phyloP scores from a whole-genome alignment of 208 protist species.

The Leishmania arabica region DNA sequence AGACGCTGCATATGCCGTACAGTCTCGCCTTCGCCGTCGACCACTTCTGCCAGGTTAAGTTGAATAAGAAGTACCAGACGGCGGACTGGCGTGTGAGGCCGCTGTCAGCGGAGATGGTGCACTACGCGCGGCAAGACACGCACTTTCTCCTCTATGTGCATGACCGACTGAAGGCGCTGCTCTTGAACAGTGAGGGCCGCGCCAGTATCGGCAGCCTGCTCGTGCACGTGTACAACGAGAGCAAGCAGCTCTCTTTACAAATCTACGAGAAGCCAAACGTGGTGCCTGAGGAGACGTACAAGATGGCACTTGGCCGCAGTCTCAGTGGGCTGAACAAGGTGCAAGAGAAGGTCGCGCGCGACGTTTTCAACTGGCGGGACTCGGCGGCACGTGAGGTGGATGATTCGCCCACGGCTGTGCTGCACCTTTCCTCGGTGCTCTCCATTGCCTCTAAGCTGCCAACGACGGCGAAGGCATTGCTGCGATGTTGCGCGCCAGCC shows the following conservation, averaged over 20 bases:
- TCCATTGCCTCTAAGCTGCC: conserved; percentile 86
- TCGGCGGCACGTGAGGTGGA: conserved; percentile 72
- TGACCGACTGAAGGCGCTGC: conserved; percentile 85
- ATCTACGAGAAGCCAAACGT: conserved; percentile 93
- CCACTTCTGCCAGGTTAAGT: conserved; percentile 93
- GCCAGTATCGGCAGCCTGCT: conserved; percentile 85
- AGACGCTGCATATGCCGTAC: conserved; percentile 91
- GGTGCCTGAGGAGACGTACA: conserved; percentile 74
- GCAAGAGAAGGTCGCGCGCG: conserved; percentile 65
- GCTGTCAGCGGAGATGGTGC: conserved; percentile 96
- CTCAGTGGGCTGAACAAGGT: conserved; percentile 61
- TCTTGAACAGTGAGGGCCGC: conserved; percentile 80
- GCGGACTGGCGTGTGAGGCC: conserved; percentile 98
- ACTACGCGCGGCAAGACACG: conserved; percentile 98
- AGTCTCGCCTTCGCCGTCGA: conserved; percentile 95
- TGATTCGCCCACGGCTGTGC: conserved; percentile 82
- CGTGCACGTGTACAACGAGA: conserved; percentile 82
- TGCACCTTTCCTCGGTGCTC: conserved; percentile 78
- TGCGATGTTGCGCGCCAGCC: conserved; percentile 75
- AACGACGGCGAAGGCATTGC: conserved; percentile 63
- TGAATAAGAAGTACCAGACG: conserved; percentile 98
- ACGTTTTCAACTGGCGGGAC: conserved; percentile 89
- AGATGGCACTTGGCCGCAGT: conserved; percentile 67
- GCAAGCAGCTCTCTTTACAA: conserved; percentile 80
- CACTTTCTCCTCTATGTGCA: conserved; percentile 98